Percentiles rank a stretch among this genome's conserved stretches.
Evolutionary conservation across 768 basidiomycete genomes (phyloP).

Genomic region (Xanthoconium stramineum): DNA sequence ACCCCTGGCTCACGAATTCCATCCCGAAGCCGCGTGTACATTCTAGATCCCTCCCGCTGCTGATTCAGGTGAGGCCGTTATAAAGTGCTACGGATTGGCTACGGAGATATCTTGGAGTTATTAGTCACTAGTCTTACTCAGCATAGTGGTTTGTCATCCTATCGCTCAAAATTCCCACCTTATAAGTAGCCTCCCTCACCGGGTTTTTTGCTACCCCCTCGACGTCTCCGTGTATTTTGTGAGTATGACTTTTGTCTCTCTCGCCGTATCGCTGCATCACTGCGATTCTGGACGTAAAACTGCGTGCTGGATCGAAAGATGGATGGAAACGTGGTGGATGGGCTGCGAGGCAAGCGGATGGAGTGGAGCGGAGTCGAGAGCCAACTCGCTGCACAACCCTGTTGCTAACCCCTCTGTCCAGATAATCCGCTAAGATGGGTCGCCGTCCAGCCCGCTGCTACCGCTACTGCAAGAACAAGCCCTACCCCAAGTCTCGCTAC

Average conservation of each 20-base stretch:
- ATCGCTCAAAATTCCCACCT: conserved; percentile 14
- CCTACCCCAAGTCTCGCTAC: conserved; percentile 92
- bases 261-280: not conserved
- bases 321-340: conserved; percentile 14
- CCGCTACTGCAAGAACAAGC: conserved; percentile 99
- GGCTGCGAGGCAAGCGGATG: conserved; percentile 9
- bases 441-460: conserved; percentile 98
- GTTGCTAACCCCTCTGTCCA: conserved; percentile 9
- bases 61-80: not conserved
- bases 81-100: too few species aligned
- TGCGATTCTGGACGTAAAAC: not conserved
- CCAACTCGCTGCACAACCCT: not conserved
- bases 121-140: conserved; percentile 16
- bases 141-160: conserved; percentile 19
- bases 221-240: conserved; percentile 22
- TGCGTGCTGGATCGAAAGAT: not conserved
- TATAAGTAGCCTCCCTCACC: conserved; percentile 13
- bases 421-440: conserved; percentile 60
- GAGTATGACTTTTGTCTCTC: conserved; percentile 6
- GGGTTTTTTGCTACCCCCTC: not conserved
- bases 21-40: not conserved
- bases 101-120: too few species aligned
- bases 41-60: too few species aligned
- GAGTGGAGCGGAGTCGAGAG: not conserved
- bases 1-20: not conserved